phyloP scores from a whole-genome alignment of 129 eudicot genomes.

The Heracleum sosnowskyi region DNA sequence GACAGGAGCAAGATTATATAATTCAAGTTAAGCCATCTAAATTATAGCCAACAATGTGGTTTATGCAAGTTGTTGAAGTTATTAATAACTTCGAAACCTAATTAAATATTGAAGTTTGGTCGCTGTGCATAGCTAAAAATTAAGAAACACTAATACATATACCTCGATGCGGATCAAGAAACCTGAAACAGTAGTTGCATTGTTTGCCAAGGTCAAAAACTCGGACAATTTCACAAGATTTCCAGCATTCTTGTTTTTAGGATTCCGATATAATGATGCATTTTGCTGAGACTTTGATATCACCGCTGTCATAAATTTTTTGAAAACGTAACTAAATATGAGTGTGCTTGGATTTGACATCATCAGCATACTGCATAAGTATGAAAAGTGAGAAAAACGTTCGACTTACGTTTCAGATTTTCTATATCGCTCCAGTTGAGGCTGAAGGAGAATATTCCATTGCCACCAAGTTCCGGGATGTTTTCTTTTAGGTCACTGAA shows the following conservation, averaged over 20 bases:
- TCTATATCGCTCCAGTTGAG: constrained; percentile 65
- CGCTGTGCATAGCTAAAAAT: too few relatives aligned
- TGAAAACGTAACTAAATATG: not conserved
- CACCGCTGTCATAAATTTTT: too few relatives aligned
- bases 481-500: too few relatives aligned
- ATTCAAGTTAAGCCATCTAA: too few relatives aligned
- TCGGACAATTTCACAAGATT: constrained; percentile 41
- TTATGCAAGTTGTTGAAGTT: not conserved
- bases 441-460: constrained; percentile 58
- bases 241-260: constrained; percentile 39
- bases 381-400: not conserved
- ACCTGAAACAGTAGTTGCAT: constrained; percentile 58
- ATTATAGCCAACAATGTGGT: too few relatives aligned
- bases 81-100: not conserved
- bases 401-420: constrained; percentile 40
- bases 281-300: constrained; percentile 17
- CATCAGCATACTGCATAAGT: not conserved
- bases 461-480: constrained; percentile 14
- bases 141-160: not conserved
- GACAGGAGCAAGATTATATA: not conserved
- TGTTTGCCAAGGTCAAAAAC: constrained; percentile 58
- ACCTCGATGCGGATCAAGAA: constrained; percentile 80
- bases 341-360: not conserved
- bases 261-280: constrained; percentile 42
- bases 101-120: too few relatives aligned